Evolutionary conservation across 192 early-diverging fungal genomes (phyloP).

Genomic region (Umbelopsis ramanniana): DNA sequence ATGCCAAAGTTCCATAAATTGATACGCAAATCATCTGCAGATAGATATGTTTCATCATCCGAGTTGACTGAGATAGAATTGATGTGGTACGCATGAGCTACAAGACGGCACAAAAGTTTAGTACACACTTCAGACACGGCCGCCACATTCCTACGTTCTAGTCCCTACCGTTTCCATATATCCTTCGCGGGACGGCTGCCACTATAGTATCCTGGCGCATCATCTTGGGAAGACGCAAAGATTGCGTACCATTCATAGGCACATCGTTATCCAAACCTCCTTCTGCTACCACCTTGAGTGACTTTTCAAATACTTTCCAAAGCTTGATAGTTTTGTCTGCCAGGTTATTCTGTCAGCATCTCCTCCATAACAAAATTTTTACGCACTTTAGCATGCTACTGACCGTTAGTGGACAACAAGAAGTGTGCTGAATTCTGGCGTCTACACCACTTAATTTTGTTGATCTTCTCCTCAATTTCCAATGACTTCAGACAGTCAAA

Average conservation of each 20-base stretch:
- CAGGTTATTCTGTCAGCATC: background rate
- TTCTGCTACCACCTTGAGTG: conserved; percentile 85
- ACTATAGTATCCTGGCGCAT: conserved; percentile 87
- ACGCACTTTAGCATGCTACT: background rate
- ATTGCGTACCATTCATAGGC: conserved; percentile 44
- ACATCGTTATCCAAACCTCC: conserved; percentile 73
- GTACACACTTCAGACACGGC: background rate
- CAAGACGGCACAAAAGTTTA: background rate
- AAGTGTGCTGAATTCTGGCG: conserved; percentile 90
- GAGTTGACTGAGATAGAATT: conserved; percentile 95
- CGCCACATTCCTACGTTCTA: background rate
- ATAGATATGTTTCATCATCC: conserved; percentile 88
- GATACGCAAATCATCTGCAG: conserved; percentile 92
- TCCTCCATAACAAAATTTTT: background rate
- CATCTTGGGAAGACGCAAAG: conserved; percentile 78
- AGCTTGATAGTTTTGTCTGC: conserved; percentile 94
- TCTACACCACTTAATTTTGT: conserved; percentile 94
- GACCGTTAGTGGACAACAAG: conserved; percentile 89
- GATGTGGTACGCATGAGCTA: conserved; percentile 92
- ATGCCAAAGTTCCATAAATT: conserved; percentile 93
- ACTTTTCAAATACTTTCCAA: conserved; percentile 94
- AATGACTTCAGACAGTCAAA: conserved; percentile 94
- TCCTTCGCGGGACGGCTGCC: conserved; percentile 84
- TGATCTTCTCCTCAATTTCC: conserved; percentile 97
- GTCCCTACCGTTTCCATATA: conserved; percentile 74